These are phyloP conservation scores for Urochloa ruziziensis DNA, from an alignment of 176 grass and related monocot genomes.

Conservation along the genomic window DNA sequence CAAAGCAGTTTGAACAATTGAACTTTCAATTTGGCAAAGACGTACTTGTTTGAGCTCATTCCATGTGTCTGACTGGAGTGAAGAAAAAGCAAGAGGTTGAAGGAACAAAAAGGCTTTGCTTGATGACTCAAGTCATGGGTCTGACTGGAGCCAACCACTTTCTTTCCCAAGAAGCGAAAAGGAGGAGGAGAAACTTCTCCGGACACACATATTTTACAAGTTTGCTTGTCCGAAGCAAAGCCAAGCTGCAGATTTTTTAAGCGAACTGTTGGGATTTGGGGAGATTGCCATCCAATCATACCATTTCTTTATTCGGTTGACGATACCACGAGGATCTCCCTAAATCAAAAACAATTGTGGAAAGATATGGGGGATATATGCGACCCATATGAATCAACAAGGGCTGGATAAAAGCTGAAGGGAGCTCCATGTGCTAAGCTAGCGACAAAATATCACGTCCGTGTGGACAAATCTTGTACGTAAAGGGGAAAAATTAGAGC, in stretches of 20 bases:
- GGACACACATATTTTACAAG: not conserved
- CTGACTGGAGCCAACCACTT: slow-evolving; percentile 23
- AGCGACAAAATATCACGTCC: not conserved
- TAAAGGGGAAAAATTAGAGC: not conserved
- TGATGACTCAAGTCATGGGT: slow-evolving; percentile 20
- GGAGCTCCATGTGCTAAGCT: slow-evolving; percentile 8
- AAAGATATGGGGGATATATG: slow-evolving; percentile 19
- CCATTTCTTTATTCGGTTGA: slow-evolving; percentile 20
- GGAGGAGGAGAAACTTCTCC: not conserved
- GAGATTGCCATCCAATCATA: slow-evolving; percentile 15
- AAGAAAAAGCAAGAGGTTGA: not conserved
- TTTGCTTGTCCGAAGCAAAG: slow-evolving; percentile 20
- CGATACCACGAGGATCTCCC: slow-evolving; percentile 37
- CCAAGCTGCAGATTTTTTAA: slow-evolving; percentile 28
- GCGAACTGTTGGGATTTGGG: slow-evolving; percentile 41
- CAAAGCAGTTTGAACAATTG: not conserved
- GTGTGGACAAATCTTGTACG: not conserved
- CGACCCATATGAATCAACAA: not conserved
- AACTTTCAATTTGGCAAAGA: not conserved
- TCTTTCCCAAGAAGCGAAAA: slow-evolving; percentile 6
- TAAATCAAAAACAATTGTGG: not conserved
- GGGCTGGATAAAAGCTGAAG: not conserved
- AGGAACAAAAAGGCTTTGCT: not conserved
- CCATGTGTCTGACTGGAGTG: not conserved
- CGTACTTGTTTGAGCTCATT: not conserved